Conservation (phyloP, 2,329 filamentous ascomycete genomes). For the Nemania bipapillata region DNA sequence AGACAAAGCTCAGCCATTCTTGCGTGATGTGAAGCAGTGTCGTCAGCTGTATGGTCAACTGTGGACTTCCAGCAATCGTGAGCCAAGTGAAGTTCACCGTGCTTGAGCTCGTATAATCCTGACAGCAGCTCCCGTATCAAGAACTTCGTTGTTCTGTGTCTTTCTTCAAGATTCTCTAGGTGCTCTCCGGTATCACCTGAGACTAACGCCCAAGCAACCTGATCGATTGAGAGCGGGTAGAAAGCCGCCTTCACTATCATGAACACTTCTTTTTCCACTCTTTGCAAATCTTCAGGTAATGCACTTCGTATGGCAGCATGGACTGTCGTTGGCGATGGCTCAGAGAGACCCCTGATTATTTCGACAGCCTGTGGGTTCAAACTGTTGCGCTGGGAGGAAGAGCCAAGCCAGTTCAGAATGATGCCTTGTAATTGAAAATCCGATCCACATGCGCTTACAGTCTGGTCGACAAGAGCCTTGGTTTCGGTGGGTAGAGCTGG, state of each 20-base stretch:
- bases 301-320: not conserved
- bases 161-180: not conserved
- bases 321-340: not conserved
- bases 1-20: constrained; percentile 7
- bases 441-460: not conserved
- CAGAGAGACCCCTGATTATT: not conserved
- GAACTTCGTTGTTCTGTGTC: not conserved
- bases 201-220: constrained; percentile 12
- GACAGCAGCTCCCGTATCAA: constrained; percentile 11
- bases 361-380: not conserved
- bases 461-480: not conserved
- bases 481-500: not conserved
- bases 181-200: not conserved
- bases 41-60: not conserved
- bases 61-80: not conserved
- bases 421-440: constrained; percentile 1
- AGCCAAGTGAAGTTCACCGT: constrained; percentile 1
- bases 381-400: not conserved
- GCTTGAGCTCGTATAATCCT: constrained; percentile 8
- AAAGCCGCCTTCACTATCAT: not conserved
- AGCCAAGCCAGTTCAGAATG: constrained; percentile 8
- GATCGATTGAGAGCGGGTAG: constrained; percentile 11
- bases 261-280: not conserved
- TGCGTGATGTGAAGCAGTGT: not conserved
- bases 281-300: not conserved